These are phyloP conservation scores for Aspergillus pseudoterreus DNA, from an alignment of 2,329 filamentous ascomycete genomes.

Conservation along the genomic window DNA sequence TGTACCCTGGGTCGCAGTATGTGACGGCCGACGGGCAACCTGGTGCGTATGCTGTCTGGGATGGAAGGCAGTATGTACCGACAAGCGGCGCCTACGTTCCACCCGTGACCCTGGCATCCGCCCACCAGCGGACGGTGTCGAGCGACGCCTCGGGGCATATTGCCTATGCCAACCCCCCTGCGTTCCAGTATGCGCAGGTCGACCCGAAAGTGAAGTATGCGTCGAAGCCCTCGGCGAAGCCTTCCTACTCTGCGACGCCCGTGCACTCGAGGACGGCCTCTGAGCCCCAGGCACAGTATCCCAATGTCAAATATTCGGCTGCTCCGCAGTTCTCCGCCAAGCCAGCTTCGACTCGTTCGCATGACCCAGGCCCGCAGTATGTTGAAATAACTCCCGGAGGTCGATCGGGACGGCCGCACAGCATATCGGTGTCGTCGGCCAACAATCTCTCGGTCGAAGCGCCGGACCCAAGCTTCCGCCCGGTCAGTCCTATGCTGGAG, in stretches of 20 bases:
- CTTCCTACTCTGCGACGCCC: constrained; percentile 22
- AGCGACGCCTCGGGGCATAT: constrained; percentile 18
- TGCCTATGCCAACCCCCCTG: constrained; percentile 29
- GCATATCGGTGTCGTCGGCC: constrained; percentile 36
- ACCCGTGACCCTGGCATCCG: constrained; percentile 10
- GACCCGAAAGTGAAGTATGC: constrained; percentile 38
- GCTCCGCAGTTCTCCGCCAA: constrained; percentile 15
- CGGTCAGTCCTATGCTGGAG: constrained; percentile 81
- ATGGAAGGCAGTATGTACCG: constrained; percentile 10
- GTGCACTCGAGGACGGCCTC: constrained; percentile 22
- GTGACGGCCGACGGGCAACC: constrained; percentile 19
- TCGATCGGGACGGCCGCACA: constrained; percentile 25
- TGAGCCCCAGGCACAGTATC: constrained; percentile 6
- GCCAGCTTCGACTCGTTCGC: constrained; percentile 19
- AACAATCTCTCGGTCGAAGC: constrained; percentile 37
- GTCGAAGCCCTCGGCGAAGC: constrained; percentile 24
- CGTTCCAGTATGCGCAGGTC: constrained; percentile 39
- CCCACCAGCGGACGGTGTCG: constrained; percentile 32
- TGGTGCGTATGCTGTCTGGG: constrained; percentile 19
- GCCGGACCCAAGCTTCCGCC: constrained; percentile 48
- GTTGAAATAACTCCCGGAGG: constrained; percentile 33
- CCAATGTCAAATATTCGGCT: constrained; percentile 12
- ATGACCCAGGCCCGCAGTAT: constrained; percentile 26
- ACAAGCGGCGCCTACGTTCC: constrained; percentile 11
- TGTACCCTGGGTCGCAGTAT: constrained; percentile 31